phyloP scores from a whole-genome alignment of 1,284 basidiomycete genomes.

The Meira nashicola region DNA sequence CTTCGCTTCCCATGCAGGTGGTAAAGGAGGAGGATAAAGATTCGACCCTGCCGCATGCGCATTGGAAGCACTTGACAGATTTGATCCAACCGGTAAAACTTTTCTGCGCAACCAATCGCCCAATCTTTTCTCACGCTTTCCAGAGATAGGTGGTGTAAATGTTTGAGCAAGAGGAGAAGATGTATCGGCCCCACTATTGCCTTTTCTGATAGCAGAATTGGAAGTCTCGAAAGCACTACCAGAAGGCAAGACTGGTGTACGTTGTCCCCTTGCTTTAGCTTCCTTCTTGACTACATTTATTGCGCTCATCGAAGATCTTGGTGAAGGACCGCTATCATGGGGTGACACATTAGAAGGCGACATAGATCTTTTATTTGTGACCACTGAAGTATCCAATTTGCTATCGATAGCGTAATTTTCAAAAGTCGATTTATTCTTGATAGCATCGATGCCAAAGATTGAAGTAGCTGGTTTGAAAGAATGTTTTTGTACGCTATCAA shows the following conservation, averaged over 20 bases:
- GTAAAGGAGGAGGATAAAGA: slow-evolving; percentile 4
- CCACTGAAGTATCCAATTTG: not conserved
- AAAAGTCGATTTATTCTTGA: not conserved
- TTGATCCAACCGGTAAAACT: slow-evolving; percentile 9
- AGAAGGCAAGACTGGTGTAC: not conserved
- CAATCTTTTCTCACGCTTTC: slow-evolving; percentile 27
- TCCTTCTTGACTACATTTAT: not conserved
- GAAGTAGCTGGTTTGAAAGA: slow-evolving; percentile 6
- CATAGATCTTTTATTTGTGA: not conserved
- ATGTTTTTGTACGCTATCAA: not conserved
- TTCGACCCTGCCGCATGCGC: not conserved
- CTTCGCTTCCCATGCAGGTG: slow-evolving; percentile 5
- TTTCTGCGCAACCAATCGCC: slow-evolving; percentile 33
- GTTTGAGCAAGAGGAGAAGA: slow-evolving; percentile 6
- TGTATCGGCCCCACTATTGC: slow-evolving; percentile 21
- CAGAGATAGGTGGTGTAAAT: not conserved
- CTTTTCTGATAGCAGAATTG: not conserved
- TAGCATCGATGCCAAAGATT: not conserved
- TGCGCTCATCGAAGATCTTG: not conserved
- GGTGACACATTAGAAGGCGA: not conserved
- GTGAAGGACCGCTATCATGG: not conserved
- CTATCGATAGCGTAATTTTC: not conserved
- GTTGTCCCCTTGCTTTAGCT: not conserved
- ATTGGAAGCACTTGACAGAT: not conserved
- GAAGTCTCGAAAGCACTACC: not conserved